Evolutionary conservation across 371 early-diverging fungal species (phyloP), one percentile per base, ranked within the genome.

Genomic region (Mortierella sp.): DNA sequence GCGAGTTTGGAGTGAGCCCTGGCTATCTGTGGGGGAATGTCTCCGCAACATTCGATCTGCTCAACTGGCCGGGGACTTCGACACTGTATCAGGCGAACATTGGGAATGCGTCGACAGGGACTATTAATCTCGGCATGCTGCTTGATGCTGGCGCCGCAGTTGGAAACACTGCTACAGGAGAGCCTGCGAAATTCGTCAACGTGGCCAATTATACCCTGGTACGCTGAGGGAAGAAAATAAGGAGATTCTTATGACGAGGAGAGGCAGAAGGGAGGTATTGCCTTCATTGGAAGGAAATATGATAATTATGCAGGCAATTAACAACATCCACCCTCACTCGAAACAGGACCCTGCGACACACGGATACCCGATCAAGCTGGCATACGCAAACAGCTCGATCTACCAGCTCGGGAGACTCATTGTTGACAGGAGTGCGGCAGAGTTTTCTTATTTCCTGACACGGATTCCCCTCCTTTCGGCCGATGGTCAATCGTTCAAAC

Each of bases 321-420:
- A 61, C 34, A 0, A 5, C 6, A 59, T 16, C 13, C 16, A 6
- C 6, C 19, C 19, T 34, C 59, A 28, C 34, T 6, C 19, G 24
- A n/a, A 3, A 0, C 40, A 67, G 67, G 21, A 67, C 34, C 67
- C 67, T 9, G 24, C 21, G 1, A 8, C 21, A 2, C 40, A 67
- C 21, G 67, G 67, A 24, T 37, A 10, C 21, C 67, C 67, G 9
- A 40, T 67, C 21, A 67, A 67, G 24, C 13, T 67, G 24, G 37
- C 67, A 34, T 67, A 24, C 34, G 67, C 67, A 37, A 67, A 67
- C 67, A 67, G 9, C 40, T 67, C 67, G 24, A 67, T 67, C 11
- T 67, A 67, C 24, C 67, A 67, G 21, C 43, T 67, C 24, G 67
- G 67, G 9, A 67, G 67, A 10, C 1, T 67, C 3, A 40, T 67